Percentiles rank a stretch among this genome's conserved stretches.
Evolutionary conservation across 2,329 filamentous ascomycete genomes (phyloP).

Genomic region (Penicillium palitans): DNA sequence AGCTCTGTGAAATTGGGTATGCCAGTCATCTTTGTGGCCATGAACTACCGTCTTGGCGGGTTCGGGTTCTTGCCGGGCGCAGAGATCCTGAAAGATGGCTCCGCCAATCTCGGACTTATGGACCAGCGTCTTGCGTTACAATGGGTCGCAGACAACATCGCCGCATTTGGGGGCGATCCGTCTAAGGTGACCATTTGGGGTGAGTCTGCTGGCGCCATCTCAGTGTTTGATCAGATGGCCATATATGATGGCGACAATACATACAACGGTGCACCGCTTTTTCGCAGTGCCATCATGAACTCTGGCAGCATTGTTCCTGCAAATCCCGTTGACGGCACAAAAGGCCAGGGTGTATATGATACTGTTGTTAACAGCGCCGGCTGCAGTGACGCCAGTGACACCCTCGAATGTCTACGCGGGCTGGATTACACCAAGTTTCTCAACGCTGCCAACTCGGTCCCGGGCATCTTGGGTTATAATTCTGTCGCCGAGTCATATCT

Average conservation of each 20-base stretch:
- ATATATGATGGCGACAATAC: slow-evolving; percentile 70
- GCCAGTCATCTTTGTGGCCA: slow-evolving; percentile 71
- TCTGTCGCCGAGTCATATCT: slow-evolving; percentile 72
- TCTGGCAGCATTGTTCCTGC: slow-evolving; percentile 65
- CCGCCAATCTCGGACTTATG: slow-evolving; percentile 68
- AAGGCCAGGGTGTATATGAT: slow-evolving; percentile 60
- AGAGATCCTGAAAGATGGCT: slow-evolving; percentile 66
- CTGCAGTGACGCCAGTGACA: slow-evolving; percentile 45
- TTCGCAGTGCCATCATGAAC: slow-evolving; percentile 77
- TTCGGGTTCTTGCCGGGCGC: slow-evolving; percentile 73
- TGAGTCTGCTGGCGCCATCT: slow-evolving; percentile 70
- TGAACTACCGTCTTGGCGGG: slow-evolving; percentile 74
- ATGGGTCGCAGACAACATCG: slow-evolving; percentile 78
- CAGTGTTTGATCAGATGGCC: slow-evolving; percentile 73
- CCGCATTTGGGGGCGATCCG: slow-evolving; percentile 74
- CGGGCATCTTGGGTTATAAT: slow-evolving; percentile 65
- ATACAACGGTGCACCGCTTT: slow-evolving; percentile 73
- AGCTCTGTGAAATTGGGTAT: slow-evolving; percentile 52
- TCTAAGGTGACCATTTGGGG: slow-evolving; percentile 79
- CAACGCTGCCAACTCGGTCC: slow-evolving; percentile 68
- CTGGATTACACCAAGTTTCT: slow-evolving; percentile 53
- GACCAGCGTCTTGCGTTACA: slow-evolving; percentile 72
- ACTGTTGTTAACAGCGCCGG: slow-evolving; percentile 49
- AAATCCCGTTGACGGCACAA: slow-evolving; percentile 63
- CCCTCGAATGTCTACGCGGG: slow-evolving; percentile 51